Conservation (phyloP, 345 rosid genomes). For the Jatropha curcas region DNA sequence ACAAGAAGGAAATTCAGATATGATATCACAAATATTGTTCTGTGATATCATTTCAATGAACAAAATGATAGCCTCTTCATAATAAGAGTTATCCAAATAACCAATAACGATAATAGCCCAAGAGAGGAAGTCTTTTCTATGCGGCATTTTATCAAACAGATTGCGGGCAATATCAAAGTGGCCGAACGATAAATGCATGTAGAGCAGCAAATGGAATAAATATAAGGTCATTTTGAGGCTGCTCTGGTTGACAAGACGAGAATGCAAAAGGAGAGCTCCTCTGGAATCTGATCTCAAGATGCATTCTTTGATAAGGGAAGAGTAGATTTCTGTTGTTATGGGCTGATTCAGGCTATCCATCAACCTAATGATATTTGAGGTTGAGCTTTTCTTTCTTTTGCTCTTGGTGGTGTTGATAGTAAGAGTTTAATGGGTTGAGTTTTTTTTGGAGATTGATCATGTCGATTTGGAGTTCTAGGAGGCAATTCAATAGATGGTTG, state of each 20-base stretch:
- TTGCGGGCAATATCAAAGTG: constrained; percentile 45
- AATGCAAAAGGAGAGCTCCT: constrained; percentile 50
- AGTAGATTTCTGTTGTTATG: constrained; percentile 47
- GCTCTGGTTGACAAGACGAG: constrained; percentile 37
- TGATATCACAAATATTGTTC: background rate
- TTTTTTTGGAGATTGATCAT: background rate
- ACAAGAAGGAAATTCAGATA: constrained; percentile 43
- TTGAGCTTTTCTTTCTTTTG: constrained; percentile 14
- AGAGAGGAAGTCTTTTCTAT: constrained; percentile 45
- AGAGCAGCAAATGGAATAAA: constrained; percentile 47
- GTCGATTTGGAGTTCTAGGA: background rate
- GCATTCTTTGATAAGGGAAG: constrained; percentile 61
- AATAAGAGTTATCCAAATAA: constrained; percentile 38
- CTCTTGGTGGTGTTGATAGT: background rate
- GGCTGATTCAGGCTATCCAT: constrained; percentile 55
- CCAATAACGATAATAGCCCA: constrained; percentile 59
- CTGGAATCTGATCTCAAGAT: constrained; percentile 35
- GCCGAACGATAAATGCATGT: constrained; percentile 52
- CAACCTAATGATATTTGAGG: constrained; percentile 48
- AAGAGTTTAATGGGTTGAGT: background rate
- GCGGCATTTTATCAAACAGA: constrained; percentile 66
- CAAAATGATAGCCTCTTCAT: constrained; percentile 39
- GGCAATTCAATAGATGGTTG: too few relatives aligned
- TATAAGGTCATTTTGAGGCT: constrained; percentile 31
- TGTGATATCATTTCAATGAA: constrained; percentile 44